These are phyloP conservation scores for Diutina neorugosa DNA, from an alignment of 1,139 yeast species.

Conservation along the genomic window DNA sequence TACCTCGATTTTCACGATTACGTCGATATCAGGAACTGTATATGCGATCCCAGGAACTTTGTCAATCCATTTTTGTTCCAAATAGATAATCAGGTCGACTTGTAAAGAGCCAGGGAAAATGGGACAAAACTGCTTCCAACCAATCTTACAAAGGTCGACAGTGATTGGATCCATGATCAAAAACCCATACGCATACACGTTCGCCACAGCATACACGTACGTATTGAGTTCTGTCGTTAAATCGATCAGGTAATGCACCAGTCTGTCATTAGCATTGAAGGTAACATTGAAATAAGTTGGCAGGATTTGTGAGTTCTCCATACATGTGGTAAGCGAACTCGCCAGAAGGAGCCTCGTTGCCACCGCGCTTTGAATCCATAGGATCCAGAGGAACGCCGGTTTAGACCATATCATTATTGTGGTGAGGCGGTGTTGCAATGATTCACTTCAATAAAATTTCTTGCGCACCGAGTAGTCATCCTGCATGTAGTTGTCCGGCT, in stretches of 20 bases:
- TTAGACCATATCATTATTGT: neutral
- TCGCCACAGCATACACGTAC: conserved; percentile 45
- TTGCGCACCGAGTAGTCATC: neutral
- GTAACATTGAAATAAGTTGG: conserved; percentile 69
- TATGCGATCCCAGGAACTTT: conserved; percentile 63
- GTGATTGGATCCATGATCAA: conserved; percentile 34
- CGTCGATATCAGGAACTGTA: conserved; percentile 69
- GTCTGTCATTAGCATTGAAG: conserved; percentile 52
- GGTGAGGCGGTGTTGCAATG: neutral
- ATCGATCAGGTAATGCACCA: conserved; percentile 49
- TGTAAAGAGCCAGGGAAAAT: conserved; percentile 59
- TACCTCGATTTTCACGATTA: conserved; percentile 45
- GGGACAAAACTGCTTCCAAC: conserved; percentile 77
- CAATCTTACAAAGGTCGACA: conserved; percentile 45
- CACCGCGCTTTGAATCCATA: neutral
- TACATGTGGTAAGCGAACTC: conserved; percentile 80
- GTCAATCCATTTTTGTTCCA: conserved; percentile 30
- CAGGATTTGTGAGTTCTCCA: conserved; percentile 80
- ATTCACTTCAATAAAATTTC: neutral
- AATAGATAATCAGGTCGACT: conserved; percentile 51
- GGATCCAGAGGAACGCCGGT: neutral
- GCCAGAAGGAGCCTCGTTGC: conserved; percentile 26
- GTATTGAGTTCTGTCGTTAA: conserved; percentile 49
- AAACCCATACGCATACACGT: conserved; percentile 70
- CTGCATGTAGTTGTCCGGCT: neutral